Evolutionary conservation across 2,329 filamentous ascomycete genomes (phyloP).

Genomic region (Alternaria infectoria): DNA sequence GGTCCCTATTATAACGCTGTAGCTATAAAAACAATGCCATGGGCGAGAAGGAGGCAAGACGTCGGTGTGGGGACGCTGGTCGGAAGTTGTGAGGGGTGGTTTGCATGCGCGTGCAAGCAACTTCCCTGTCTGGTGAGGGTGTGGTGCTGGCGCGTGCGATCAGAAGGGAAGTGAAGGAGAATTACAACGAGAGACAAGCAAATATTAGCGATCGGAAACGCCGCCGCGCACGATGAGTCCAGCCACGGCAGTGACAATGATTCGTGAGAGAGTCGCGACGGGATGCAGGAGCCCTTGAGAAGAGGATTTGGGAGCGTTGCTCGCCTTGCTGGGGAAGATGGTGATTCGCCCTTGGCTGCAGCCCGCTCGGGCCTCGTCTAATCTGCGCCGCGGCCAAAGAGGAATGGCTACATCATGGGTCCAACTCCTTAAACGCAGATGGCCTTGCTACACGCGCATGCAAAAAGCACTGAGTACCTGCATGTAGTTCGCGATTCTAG

Average conservation of each 20-base stretch:
- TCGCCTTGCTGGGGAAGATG: slow-evolving; percentile 21
- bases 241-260: slow-evolving; percentile 21
- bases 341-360: slow-evolving; percentile 37
- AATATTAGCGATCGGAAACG: slow-evolving; percentile 28
- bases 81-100: slow-evolving; percentile 28
- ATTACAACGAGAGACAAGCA: slow-evolving; percentile 27
- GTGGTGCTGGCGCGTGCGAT: slow-evolving; percentile 15
- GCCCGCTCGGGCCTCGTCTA: slow-evolving; percentile 14
- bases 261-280: slow-evolving; percentile 25
- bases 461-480: slow-evolving; percentile 4
- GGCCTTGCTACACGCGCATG: background rate
- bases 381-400: slow-evolving; percentile 18
- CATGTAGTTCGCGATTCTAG: background rate
- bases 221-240: slow-evolving; percentile 25
- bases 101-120: slow-evolving; percentile 36
- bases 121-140: slow-evolving; percentile 29
- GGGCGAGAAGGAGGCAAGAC: slow-evolving; percentile 15
- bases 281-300: slow-evolving; percentile 24
- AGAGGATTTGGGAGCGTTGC: slow-evolving; percentile 22
- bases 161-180: slow-evolving; percentile 21
- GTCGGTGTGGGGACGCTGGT: slow-evolving; percentile 21
- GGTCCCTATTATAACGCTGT: slow-evolving; percentile 13
- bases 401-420: slow-evolving; percentile 7
- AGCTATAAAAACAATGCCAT: slow-evolving; percentile 20
- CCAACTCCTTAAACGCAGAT: slow-evolving; percentile 6